Base-by-base conservation (phyloP, 2,329 filamentous ascomycete species). In the Aspergillus melleus region DNA sequence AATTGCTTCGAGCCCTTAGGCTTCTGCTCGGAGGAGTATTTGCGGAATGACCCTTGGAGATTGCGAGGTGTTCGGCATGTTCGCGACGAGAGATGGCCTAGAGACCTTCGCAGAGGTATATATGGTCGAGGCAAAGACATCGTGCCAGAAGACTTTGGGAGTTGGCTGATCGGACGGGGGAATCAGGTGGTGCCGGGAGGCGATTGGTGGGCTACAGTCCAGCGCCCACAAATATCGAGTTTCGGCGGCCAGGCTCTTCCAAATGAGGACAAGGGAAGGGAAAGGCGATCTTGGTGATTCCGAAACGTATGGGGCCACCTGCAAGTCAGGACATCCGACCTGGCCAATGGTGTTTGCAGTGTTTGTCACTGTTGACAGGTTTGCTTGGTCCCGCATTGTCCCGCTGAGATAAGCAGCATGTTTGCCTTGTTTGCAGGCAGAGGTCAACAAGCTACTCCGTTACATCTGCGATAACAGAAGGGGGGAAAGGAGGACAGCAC, bases 121-220 rank as follows among this genome's bases (percentile, higher is more conserved):
- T 69, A 71, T 60, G 69, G 64, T 63, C 70, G 72, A 52, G 66
- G 63, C 57, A 67, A 71, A 60, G 70, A 69, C 74, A 76, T 77
- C 46, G 62, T 70, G 26, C 55, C 56, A 62, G 59, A 19, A 54
- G 49, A 51, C 51, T 57, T 57, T 55, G 30, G 20, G 20, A 50
- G 62, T 63, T 58, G 59, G 57, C 66, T 64, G 61, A 68, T 64
- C 19, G 44, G 51, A 29, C 50, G 24, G 26, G 36, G 36, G 10
- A 36, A 64, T 67, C 61, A 62, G 63, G 55, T 64, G 66, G 52
- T 67, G 32, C 46, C 58, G 39, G 56, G 42, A 55, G 32, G 30
- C 22, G 54, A 55, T 47, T 22, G 42, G 50, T 30, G 42, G 39
- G 20, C 32, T 47, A 47, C 16, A 8, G 6, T 20, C 4, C 19